phyloP scores from a whole-genome alignment of 805 yeast genomes.

The Teunomyces cretensis region DNA sequence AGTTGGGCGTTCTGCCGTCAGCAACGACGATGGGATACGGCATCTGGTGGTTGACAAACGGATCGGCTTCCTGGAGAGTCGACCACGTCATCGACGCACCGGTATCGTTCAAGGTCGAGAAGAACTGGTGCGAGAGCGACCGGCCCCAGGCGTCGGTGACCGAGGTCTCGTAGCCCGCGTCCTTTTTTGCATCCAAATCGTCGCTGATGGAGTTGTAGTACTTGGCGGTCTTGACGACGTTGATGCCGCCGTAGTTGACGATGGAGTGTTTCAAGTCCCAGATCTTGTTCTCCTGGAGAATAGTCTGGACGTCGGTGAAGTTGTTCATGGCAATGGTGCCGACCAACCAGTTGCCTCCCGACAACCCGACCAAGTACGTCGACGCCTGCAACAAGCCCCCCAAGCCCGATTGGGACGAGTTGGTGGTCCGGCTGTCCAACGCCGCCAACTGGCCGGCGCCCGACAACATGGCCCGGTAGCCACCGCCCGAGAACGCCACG shows the following conservation, averaged over 20 bases:
- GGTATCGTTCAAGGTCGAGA: constrained; percentile 23
- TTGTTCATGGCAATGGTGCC: constrained; percentile 62
- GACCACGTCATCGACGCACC: constrained; percentile 30
- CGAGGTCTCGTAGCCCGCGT: constrained; percentile 38
- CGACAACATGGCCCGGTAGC: constrained; percentile 80
- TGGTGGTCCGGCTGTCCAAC: constrained; percentile 34
- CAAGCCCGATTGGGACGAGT: constrained; percentile 26
- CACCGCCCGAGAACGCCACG: constrained; percentile 75
- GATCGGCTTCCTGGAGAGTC: constrained; percentile 17
- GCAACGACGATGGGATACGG: constrained; percentile 29
- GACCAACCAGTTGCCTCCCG: constrained; percentile 63
- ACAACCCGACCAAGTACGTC: constrained; percentile 71
- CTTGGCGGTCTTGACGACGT: constrained; percentile 65
- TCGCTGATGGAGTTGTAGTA: constrained; percentile 30
- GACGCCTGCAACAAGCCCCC: constrained; percentile 62
- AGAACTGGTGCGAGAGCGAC: constrained; percentile 41
- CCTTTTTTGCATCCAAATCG: constrained; percentile 29
- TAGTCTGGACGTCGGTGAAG: constrained; percentile 50
- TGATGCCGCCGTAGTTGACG: constrained; percentile 63
- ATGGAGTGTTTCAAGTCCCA: constrained; percentile 60
- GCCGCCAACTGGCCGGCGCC: constrained; percentile 46
- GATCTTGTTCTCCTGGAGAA: constrained; percentile 24
- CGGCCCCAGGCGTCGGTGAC: constrained; percentile 46
- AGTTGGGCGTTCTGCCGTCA: constrained; percentile 26
- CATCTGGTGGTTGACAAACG: constrained; percentile 24